Evolutionary conservation across 23 red algal species (phyloP).

Genomic region (Chondrus crispus): DNA sequence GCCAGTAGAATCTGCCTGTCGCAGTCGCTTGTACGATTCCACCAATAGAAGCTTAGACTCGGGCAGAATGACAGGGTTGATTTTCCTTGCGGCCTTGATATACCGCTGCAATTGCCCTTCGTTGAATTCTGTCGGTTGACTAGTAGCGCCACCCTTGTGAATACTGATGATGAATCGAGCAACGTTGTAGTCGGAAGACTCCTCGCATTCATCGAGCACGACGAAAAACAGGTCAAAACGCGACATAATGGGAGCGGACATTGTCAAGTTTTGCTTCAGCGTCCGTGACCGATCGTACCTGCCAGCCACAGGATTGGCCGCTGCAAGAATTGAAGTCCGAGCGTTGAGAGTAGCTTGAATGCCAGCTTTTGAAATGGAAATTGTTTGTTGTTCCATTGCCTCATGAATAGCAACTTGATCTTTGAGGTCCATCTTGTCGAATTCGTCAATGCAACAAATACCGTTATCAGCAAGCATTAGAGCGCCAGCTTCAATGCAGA

Average conservation of each 20-base stretch:
- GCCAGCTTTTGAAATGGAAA: constrained; percentile 98
- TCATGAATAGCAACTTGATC: constrained; percentile 99
- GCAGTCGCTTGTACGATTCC: constrained; percentile 89
- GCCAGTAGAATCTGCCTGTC: constrained; percentile 75
- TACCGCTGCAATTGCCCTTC: constrained; percentile 75
- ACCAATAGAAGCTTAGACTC: constrained; percentile 81
- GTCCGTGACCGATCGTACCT: constrained; percentile 90
- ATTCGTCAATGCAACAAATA: constrained; percentile 98
- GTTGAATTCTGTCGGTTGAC: constrained; percentile 53
- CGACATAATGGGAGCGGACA: constrained; percentile 98
- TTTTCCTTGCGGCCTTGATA: constrained; percentile 76
- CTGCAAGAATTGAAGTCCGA: constrained; percentile 92
- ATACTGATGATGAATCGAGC: constrained; percentile 85
- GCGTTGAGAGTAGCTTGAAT: constrained; percentile 99
- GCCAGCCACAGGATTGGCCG: constrained; percentile 94
- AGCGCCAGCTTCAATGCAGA: constrained; percentile 98
- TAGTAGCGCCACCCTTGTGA: constrained; percentile 53
- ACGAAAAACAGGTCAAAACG: constrained; percentile 99
- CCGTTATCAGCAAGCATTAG: constrained; percentile 99
- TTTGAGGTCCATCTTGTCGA: constrained; percentile 98
- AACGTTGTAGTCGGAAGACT: constrained; percentile 84
- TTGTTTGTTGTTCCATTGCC: constrained; percentile 99
- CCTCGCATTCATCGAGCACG: constrained; percentile 94
- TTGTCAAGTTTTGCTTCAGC: constrained; percentile 89
- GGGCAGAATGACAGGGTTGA: constrained; percentile 75